A percentile compares a stretch with the other conserved stretches of the same genome.
Evolutionary conservation across 441 rosid genomes (phyloP).

Genomic region (Jatropha podagrica): DNA sequence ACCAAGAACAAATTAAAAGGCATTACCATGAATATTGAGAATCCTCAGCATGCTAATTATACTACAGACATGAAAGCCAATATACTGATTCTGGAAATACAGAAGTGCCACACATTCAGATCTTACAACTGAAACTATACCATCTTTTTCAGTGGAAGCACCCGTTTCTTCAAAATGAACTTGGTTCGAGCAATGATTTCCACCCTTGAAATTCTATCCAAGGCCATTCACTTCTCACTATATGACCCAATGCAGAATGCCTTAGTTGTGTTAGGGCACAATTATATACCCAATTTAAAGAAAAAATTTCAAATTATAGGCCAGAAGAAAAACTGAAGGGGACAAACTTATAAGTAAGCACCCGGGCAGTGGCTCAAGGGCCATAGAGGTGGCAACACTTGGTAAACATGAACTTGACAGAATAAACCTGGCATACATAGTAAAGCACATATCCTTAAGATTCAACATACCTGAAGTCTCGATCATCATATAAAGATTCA

Average conservation of each 20-base stretch:
- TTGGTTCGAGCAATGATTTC: background rate
- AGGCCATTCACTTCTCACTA: background rate
- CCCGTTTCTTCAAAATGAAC: background rate
- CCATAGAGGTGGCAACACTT: background rate
- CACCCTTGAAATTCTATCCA: background rate
- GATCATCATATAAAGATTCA: slow-evolving; percentile 87
- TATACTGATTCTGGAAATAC: background rate
- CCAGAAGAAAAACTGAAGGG: background rate
- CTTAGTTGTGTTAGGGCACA: too few relatives aligned
- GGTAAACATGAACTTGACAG: background rate
- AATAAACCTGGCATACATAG: background rate
- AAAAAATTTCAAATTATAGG: background rate
- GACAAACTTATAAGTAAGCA: slow-evolving; percentile 1
- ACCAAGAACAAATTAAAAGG: too few relatives aligned
- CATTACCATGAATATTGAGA: too few relatives aligned
- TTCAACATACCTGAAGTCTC: slow-evolving; percentile 77
- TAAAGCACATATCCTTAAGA: background rate
- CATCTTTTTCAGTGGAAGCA: background rate
- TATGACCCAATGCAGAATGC: background rate
- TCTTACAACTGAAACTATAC: background rate
- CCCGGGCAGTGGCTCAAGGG: background rate
- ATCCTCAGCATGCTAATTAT: too few relatives aligned
- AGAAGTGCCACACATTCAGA: background rate
- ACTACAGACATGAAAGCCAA: too few relatives aligned
- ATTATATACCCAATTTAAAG: too few relatives aligned